Conservation (phyloP, 306 rosid species). For the Urtica urens region DNA sequence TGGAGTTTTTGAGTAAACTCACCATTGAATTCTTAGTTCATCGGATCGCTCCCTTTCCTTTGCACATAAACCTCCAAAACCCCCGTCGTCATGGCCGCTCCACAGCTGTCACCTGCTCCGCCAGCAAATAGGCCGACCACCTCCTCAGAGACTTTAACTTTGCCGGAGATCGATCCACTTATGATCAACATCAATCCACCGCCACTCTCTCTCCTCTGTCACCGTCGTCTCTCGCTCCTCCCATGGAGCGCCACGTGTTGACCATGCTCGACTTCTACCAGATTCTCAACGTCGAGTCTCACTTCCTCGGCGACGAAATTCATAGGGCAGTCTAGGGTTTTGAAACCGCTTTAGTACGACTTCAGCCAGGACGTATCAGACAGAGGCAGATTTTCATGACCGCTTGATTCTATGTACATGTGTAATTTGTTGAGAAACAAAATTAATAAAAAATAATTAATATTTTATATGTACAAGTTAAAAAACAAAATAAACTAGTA, state of each 20-base stretch:
- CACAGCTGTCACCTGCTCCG: constrained; percentile 35
- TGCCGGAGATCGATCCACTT: constrained; percentile 50
- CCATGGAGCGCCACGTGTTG: constrained; percentile 52
- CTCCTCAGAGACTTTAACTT: constrained; percentile 82
- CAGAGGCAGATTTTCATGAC: constrained; percentile 81
- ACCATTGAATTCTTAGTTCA: constrained; percentile 34
- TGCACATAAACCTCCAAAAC: constrained; percentile 18
- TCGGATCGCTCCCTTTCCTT: constrained; percentile 11
- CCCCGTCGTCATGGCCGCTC: constrained; percentile 13
- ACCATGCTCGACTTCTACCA: constrained; percentile 64
- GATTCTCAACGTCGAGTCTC: constrained; percentile 68
- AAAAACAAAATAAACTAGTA: too few species aligned
- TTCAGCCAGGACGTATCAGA: constrained; percentile 72
- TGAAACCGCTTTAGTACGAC: constrained; percentile 76
- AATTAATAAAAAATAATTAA: too few species aligned
- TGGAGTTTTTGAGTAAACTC: constrained; percentile 38
- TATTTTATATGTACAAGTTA: too few species aligned
- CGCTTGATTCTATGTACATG: too few species aligned
- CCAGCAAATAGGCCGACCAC: constrained; percentile 93
- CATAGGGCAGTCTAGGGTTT: constrained; percentile 65
- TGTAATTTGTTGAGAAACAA: too few species aligned
- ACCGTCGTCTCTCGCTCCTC: constrained; percentile 27
- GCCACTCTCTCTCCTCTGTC: constrained; percentile 29
- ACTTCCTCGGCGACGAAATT: constrained; percentile 78
- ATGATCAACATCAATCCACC: constrained; percentile 17